Evolutionary conservation across 1,284 basidiomycete genomes (phyloP), one percentile per base, ranked within the genome.

Genomic region (Rhodotorula sp.): DNA sequence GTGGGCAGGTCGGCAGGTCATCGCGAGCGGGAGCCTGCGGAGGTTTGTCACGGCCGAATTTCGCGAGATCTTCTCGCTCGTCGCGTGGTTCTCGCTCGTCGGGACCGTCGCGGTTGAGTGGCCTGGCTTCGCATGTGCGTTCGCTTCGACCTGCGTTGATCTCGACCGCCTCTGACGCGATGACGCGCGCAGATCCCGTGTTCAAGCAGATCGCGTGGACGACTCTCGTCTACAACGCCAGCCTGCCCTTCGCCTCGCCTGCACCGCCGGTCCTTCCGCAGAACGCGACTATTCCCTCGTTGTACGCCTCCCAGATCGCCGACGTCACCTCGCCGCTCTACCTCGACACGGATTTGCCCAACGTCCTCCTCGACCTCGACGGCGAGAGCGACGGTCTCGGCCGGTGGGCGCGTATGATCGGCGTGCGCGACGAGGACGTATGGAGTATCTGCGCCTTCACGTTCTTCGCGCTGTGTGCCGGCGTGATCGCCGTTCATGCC

Each of bases 51-150:
- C 96, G 0, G 95, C 96, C 1, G 93, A 93, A 9, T 85, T 95
- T 82, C 87, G 94, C 72, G 96, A 99, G 81, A 87, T 99, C 70
- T 86, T 97, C 64, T 90, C 92, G 79, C 93, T 96, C 79, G 91
- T 93, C 0, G 94, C 97, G 78, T 98, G 84, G 77, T 83, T 84
- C 70, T 83, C 84, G 8, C 87, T 89, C 60, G 83, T 98, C 34
- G 89, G 89, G 42, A 96, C 97, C 91, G 88, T 97, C 62, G 91
- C 93, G 44, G 93, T 98, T 44, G 86, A 92, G 79, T 99, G 95
- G 95, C 95, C 96, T 1, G 84, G 86, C 19, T 98, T 95, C 81
- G 86, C 90, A 70, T 98, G 93, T 92, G 79, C 79, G 89, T 86
- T 2, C n/a, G 17, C 7, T 53, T 7, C 13, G 17, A 23, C 34